Percentiles rank a stretch among this genome's conserved stretches.
Conservation (phyloP, 441 rosid genomes). For the Euphorbia celastroides region DNA sequence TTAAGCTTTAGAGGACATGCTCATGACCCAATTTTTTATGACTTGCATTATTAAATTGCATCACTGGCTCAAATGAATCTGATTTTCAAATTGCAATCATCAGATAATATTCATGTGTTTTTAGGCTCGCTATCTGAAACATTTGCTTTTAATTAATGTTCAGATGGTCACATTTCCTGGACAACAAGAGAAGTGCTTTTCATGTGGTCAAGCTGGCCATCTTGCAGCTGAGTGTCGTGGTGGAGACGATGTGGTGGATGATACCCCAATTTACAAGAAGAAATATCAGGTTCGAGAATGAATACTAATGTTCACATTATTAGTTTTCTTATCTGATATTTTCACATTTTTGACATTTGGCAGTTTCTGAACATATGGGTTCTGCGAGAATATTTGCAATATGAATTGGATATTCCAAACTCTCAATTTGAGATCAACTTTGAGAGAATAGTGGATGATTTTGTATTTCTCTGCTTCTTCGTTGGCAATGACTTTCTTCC, state of each 20-base stretch:
- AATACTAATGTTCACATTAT: constrained; percentile 9
- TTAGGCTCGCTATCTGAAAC: constrained; percentile 12
- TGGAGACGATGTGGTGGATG: constrained; percentile 39
- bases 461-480: constrained; percentile 94
- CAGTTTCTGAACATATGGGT: constrained; percentile 96
- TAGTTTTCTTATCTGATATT: constrained; percentile 4
- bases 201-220: constrained; percentile 92
- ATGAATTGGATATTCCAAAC: constrained; percentile 73
- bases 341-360: constrained; percentile 17
- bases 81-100: background rate
- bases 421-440: constrained; percentile 77
- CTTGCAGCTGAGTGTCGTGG: constrained; percentile 91
- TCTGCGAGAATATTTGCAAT: constrained; percentile 82
- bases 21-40: background rate
- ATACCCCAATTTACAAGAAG: constrained; percentile 83
- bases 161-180: constrained; percentile 89
- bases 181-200: constrained; percentile 89
- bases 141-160: constrained; percentile 10
- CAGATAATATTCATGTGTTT: background rate
- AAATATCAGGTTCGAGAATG: constrained; percentile 80
- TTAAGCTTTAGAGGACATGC: background rate
- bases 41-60: background rate
- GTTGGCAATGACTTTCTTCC: constrained; percentile 99
- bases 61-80: background rate
- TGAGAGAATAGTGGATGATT: constrained; percentile 90